Base-by-base conservation (phyloP, 2,329 filamentous ascomycete genomes). In the Stachybotrys echinatus region DNA sequence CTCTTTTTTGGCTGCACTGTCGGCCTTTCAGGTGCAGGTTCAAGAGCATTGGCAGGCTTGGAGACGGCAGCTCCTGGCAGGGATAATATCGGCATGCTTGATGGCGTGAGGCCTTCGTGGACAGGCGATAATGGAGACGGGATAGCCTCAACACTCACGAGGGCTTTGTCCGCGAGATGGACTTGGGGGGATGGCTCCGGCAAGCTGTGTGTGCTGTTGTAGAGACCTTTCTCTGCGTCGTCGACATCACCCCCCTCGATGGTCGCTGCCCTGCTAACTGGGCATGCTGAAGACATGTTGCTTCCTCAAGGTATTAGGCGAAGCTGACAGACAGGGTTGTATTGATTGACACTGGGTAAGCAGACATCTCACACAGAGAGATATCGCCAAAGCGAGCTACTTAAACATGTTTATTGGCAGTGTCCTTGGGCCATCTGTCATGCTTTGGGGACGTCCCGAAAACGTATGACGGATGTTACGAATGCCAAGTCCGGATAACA, bases 141-240 rank as follows among this genome's bases (percentile, higher is more conserved):
- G 47, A 61, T 52, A 21, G 56, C 49, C 42, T 22, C 10, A 18
- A 44, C 19, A 10, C 34, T 23, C 4, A 53, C 46, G 21, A 37
- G 44, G 18, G 31, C 55, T 50, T 57, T 63, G 48, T 60, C 50
- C 45, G 31, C 31, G 19, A 55, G 23, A 31, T 55, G 50, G 18
- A 45, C 54, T 18, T 54, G 51, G 18, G 61, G 48, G 23, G 66
- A 55, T 10, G 57, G 22, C n/a, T 57, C 50, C 6, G 58, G 55
- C 14, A 63, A 48, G 23, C 37, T 58, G 19, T 54, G 42, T 5
- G 55, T 60, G 54, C 49, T 61, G 50, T 63, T 61, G 52, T 61
- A 65, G 19, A 68, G 45, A 14, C 65, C 64, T 56, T 69, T 69
- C 51, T 70, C 67, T 18, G 63, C 61, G 50, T 66, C 64, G 42